Percentiles rank a stretch among this genome's conserved stretches.
phyloP scores from a whole-genome alignment of 2,329 filamentous ascomycete genomes.

The Claviceps quebecensis region DNA sequence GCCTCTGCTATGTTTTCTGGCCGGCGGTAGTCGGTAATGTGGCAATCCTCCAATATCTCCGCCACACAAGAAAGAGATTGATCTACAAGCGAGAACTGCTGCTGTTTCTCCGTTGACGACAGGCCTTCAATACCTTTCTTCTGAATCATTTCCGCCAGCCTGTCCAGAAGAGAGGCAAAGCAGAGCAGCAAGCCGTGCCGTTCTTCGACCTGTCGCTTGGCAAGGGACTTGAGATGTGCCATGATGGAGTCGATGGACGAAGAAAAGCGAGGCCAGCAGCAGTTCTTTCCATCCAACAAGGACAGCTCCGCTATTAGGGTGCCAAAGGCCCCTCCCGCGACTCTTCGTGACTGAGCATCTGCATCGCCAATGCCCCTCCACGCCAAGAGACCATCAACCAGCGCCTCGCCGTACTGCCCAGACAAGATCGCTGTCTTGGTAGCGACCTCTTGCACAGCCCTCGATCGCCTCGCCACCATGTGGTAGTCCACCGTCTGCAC shows the following conservation, averaged over 20 bases:
- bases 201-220: slow-evolving; percentile 49
- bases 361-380: slow-evolving; percentile 83
- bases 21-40: slow-evolving; percentile 34
- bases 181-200: slow-evolving; percentile 52
- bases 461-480: slow-evolving; percentile 71
- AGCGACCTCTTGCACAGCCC: slow-evolving; percentile 68
- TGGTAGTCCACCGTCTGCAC: slow-evolving; percentile 92
- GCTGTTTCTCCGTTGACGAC: neutral
- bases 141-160: slow-evolving; percentile 22
- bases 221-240: slow-evolving; percentile 29
- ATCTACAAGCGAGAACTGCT: slow-evolving; percentile 12
- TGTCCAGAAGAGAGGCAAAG: slow-evolving; percentile 43
- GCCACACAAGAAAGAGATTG: slow-evolving; percentile 16
- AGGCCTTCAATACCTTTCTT: slow-evolving; percentile 4
- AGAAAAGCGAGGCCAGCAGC: slow-evolving; percentile 14
- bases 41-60: slow-evolving; percentile 27
- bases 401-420: slow-evolving; percentile 52
- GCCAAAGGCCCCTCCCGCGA: slow-evolving; percentile 58
- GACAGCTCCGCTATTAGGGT: slow-evolving; percentile 32
- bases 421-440: slow-evolving; percentile 53
- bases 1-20: slow-evolving; percentile 53
- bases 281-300: slow-evolving; percentile 6
- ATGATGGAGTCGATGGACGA: slow-evolving; percentile 28
- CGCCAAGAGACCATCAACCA: slow-evolving; percentile 57
- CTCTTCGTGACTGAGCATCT: slow-evolving; percentile 59